Conservation (phyloP, 2,329 filamentous ascomycete species). For the Phaeophleospora eucalypticola region DNA sequence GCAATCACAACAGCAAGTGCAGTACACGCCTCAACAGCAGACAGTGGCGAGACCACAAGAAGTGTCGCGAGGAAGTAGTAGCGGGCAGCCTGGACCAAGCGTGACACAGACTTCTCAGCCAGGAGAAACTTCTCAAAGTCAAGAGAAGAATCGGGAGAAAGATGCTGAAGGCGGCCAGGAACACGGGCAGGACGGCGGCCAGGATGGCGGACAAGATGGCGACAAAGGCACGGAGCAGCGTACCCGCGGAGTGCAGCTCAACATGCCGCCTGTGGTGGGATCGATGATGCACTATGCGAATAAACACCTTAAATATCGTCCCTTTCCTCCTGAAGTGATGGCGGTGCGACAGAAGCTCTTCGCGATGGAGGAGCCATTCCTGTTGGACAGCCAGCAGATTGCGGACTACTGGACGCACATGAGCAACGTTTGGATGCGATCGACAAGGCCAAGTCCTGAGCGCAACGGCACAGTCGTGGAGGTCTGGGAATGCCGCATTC, state of each 20-base stretch:
- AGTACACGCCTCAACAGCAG: background rate
- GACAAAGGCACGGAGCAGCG: background rate
- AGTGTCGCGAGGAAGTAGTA: no score
- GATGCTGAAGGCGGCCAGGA: background rate
- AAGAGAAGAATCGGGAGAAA: no score
- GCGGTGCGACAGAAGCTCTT: conserved; percentile 22
- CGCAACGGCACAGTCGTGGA: conserved; percentile 19
- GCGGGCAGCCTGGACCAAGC: no score
- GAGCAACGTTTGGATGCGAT: conserved; percentile 20
- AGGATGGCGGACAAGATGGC: background rate
- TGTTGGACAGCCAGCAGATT: conserved; percentile 24
- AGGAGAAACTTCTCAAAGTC: no score
- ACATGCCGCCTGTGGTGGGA: conserved; percentile 21
- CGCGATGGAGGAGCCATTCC: conserved; percentile 16
- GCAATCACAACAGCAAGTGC: background rate
- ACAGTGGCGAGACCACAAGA: background rate
- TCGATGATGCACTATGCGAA: conserved; percentile 21
- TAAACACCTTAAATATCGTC: conserved; percentile 20
- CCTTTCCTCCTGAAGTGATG: conserved; percentile 21
- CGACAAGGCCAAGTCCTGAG: conserved; percentile 6
- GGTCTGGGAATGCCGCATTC: conserved; percentile 21
- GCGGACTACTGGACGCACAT: conserved; percentile 26
- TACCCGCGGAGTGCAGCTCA: conserved; percentile 4
- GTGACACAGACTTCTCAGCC: no score
- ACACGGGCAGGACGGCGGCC: background rate